Base-by-base conservation (phyloP, 1,284 basidiomycete genomes). In the Malassezia japonica region DNA sequence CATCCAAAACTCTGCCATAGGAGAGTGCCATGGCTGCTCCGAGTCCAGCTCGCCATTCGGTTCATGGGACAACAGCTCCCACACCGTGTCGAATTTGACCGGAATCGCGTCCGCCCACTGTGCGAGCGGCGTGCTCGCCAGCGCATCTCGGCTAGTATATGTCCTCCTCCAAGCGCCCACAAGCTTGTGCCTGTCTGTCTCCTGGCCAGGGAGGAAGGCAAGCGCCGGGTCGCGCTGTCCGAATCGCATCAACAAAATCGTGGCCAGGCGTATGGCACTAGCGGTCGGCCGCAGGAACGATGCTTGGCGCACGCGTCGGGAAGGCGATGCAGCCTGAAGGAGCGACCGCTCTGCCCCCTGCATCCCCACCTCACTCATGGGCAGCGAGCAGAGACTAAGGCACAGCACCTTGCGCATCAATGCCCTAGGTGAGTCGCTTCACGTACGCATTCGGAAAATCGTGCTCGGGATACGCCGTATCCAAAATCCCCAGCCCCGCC, bases 401-500 rank as follows among this genome's bases (percentile, higher is more conserved):
- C 38, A 40, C 13, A 40, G 13, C 6, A 40, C 15, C 12, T 40
- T 40, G 3, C 38, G 23, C 38, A 40, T 40, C 38, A 40, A 28
- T 6, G 38, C 38, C 21, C 38, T 40, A 10, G 2, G 18, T 40
- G 4, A 40, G 23, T 10, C 2, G 5, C 3, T 13, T 2, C 15
- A 40, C 38, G 5, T 40, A 40, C 38, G 13, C 15, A 25, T 40
- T 27, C 12, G 38, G 38, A 6, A 23, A 23, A 15, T 12, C 7
- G 4, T 4, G n/a, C 8, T 28, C 28, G 6, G 20, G 24, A 20
- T 40, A 40, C 4, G 18, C 23, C 6, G 28, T 28, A 38, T 50
- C 48, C 34, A 50, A 18, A 32, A 50, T 6, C 21, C 32, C 34
- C 13, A 42, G 8, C 27, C 46, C 51, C 10, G 39, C 32, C 21